Evolutionary conservation across 805 yeast species (phyloP).

Genomic region (Hanseniaspora pseudoguilliermondii): DNA sequence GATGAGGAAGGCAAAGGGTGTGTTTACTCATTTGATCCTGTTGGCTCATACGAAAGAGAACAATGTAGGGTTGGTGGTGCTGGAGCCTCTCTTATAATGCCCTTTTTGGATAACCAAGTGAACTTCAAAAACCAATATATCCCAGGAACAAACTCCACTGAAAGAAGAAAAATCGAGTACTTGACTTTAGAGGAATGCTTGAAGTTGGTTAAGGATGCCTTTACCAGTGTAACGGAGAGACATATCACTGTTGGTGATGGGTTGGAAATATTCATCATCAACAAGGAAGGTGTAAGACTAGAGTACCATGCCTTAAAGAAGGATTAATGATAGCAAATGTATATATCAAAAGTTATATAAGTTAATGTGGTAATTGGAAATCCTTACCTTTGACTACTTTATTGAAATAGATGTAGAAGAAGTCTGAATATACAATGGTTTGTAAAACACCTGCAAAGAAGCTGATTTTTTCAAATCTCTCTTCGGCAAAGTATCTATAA

Average conservation of each 20-base stretch:
- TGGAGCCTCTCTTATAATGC: conserved; percentile 91
- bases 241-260: conserved; percentile 98
- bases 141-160: conserved; percentile 60
- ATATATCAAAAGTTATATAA: conserved; percentile 1
- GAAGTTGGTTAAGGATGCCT: conserved; percentile 82
- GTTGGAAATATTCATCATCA: conserved; percentile 75
- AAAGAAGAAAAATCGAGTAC: conserved; percentile 48
- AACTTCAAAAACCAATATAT: conserved; percentile 85
- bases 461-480: conserved; percentile 51
- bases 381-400: conserved; percentile 68
- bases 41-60: conserved; percentile 93
- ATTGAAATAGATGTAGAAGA: conserved; percentile 81
- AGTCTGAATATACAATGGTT: conserved; percentile 82
- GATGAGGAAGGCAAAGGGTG: conserved; percentile 83
- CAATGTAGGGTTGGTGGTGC: conserved; percentile 98
- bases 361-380: conserved; percentile 49
- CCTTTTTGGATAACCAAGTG: conserved; percentile 94
- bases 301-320: conserved; percentile 79
- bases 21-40: conserved; percentile 92
- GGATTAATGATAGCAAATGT: conserved; percentile 36
- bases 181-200: conserved; percentile 74
- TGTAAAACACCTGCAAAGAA: conserved; percentile 73
- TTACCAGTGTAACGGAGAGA: conserved; percentile 92
- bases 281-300: conserved; percentile 81
- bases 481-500: conserved; percentile 61